Conservation (phyloP, 805 yeast genomes). For the Candida michaelii region DNA sequence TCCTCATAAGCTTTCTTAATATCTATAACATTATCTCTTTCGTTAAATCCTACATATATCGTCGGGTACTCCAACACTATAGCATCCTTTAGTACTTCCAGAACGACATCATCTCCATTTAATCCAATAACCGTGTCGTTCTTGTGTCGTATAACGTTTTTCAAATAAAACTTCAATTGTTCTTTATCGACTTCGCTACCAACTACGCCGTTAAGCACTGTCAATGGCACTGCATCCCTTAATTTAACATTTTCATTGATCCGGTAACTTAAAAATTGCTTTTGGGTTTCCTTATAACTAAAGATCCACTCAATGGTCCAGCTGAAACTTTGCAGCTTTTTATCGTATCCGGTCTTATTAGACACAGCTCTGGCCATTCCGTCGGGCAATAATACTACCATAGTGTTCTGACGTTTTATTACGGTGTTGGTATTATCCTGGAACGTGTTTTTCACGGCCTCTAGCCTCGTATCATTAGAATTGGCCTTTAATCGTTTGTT, state of each 20-base stretch:
- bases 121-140: conserved; percentile 26
- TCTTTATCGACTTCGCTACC: conserved; percentile 22
- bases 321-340: conserved; percentile 54
- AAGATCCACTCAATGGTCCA: conserved; percentile 83
- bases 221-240: conserved; percentile 42
- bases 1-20: conserved; percentile 12
- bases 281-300: conserved; percentile 21
- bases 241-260: conserved; percentile 38
- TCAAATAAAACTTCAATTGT: conserved; percentile 31
- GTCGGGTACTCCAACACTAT: conserved; percentile 81
- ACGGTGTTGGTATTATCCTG: conserved; percentile 25
- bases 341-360: conserved; percentile 73
- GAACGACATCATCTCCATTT: conserved; percentile 34
- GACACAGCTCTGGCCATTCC: conserved; percentile 70
- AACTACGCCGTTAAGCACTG: conserved; percentile 21
- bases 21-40: conserved; percentile 19
- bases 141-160: conserved; percentile 26
- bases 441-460: conserved; percentile 21
- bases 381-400: conserved; percentile 58
- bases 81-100: conserved; percentile 45
- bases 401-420: conserved; percentile 61
- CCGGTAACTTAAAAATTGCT: conserved; percentile 44
- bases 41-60: conserved; percentile 42
- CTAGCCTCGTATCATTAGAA: conserved; percentile 24
- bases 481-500: conserved; percentile 23